phyloP scores from a whole-genome alignment of 805 yeast species.

The Vanderwaltozyma tropicalis region DNA sequence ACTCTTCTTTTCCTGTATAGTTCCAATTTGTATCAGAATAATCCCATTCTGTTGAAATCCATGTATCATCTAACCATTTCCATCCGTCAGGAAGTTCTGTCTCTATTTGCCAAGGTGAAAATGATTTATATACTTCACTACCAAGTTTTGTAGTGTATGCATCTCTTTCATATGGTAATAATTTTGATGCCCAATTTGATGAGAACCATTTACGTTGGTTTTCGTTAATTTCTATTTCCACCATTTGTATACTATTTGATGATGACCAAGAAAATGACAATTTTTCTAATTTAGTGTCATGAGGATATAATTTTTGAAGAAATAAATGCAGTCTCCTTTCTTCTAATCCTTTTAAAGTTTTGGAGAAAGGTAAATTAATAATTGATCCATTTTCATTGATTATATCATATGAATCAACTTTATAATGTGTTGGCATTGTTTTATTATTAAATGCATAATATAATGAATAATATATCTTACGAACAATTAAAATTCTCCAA shows the following conservation, averaged over 20 bases:
- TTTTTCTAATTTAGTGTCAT: slow-evolving; percentile 1
- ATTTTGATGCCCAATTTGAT: slow-evolving; percentile 14
- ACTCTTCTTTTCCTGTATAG: slow-evolving; percentile 14
- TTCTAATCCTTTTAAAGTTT: slow-evolving; percentile 6
- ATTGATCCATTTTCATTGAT: not conserved
- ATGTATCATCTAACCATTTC: slow-evolving; percentile 23
- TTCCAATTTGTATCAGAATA: slow-evolving; percentile 23
- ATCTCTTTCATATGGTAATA: slow-evolving; percentile 20
- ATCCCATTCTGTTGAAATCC: slow-evolving; percentile 20
- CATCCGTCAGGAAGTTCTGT: slow-evolving; percentile 10
- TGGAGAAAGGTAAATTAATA: slow-evolving; percentile 7
- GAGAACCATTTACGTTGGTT: slow-evolving; percentile 25
- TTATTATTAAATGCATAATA: not conserved
- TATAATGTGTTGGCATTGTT: not conserved
- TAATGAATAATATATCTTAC: slow-evolving; percentile 9
- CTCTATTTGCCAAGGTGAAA: slow-evolving; percentile 17
- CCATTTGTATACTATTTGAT: slow-evolving; percentile 6
- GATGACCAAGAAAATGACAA: not conserved
- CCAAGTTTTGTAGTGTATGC: slow-evolving; percentile 8
- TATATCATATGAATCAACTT: not conserved
- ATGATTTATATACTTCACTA: not conserved
- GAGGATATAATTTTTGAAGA: slow-evolving; percentile 10
- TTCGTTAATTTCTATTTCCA: slow-evolving; percentile 19
- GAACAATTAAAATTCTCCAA: slow-evolving; percentile 18
- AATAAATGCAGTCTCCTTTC: slow-evolving; percentile 7